Conservation (phyloP, 352 stramenopile species). For the Phytophthora tentaculata region DNA sequence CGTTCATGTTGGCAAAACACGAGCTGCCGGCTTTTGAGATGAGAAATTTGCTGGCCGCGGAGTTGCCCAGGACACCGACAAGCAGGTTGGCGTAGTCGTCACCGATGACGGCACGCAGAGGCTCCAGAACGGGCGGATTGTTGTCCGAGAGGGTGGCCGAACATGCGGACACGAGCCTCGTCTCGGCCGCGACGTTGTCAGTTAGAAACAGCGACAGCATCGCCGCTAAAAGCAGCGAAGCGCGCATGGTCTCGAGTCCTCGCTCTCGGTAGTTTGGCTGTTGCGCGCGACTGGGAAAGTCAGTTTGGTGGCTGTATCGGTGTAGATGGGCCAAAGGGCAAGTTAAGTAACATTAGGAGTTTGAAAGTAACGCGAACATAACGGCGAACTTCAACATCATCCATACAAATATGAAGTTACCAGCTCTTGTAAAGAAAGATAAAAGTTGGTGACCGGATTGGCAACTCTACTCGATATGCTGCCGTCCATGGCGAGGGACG, state of each 20-base stretch:
- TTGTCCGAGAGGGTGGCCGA: constrained; percentile 33
- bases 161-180: constrained; percentile 37
- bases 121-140: constrained; percentile 35
- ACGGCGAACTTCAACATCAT: no score
- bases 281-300: background rate
- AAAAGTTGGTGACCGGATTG: no score
- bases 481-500: no score
- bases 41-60: constrained; percentile 43
- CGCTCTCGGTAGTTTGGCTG: background rate
- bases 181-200: constrained; percentile 23
- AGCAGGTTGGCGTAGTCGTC: constrained; percentile 29
- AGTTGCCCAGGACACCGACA: constrained; percentile 38
- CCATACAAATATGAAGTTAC: no score
- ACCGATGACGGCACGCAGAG: constrained; percentile 34
- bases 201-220: constrained; percentile 22
- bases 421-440: no score
- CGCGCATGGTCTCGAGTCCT: constrained; percentile 9
- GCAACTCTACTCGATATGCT: no score
- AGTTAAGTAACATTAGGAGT: no score
- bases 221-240: constrained; percentile 5
- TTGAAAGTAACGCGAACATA: no score
- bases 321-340: no score
- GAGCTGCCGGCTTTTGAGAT: constrained; percentile 47
- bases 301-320: background rate
- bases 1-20: constrained; percentile 72